Base-by-base conservation (phyloP, 202 grass and related monocot species). In the Zoysia matrella region DNA sequence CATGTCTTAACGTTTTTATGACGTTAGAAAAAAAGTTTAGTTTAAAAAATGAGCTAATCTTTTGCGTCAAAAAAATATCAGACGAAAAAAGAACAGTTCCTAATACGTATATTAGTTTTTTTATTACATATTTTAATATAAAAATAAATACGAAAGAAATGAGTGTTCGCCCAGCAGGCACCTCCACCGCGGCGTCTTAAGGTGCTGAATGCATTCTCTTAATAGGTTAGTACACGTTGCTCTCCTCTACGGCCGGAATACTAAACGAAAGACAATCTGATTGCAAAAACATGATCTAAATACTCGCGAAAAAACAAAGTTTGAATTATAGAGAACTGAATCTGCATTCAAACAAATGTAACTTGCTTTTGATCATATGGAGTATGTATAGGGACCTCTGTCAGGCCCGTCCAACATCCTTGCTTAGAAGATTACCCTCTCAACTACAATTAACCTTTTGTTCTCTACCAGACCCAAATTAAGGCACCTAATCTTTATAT, bases 361-460 rank as follows among this genome's bases (percentile, higher is more conserved):
- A 76, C 51, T 46, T 76, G 15, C 18, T 16, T 58, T 73, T 39
- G 45, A 52, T 12, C 51, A 55, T 65, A 49, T 15, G 12, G 3
- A 78, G 7, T 39, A 64, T 16, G 72, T 46, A 30, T 52, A 47
- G n/a, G n/a, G n/a, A 65, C 56, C 40, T 68, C 67, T n/a, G n/a
- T 74, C 52, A 6, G 54, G 53, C 8, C 14, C 51, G 68, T 78
- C n/a, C 71, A 69, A 5, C 48, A 8, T 41, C 36, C 53, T 57
- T 41, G 2, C 65, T 11, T 15, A 80, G 45, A 36, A 16, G 47
- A 79, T 50, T 49, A 71, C 47, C 67, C 3, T 10, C n/a, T 62
- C 40, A 47, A 48, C 58, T 85, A 73, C 42, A 78, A 43, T 43
- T 39, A n/a, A n/a, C n/a, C n/a, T n/a, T n/a, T n/a, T 43, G 47